These are phyloP conservation scores for Aspergillus sp. DNA, from an alignment of 2,329 filamentous ascomycete genomes.

Conservation along the genomic window DNA sequence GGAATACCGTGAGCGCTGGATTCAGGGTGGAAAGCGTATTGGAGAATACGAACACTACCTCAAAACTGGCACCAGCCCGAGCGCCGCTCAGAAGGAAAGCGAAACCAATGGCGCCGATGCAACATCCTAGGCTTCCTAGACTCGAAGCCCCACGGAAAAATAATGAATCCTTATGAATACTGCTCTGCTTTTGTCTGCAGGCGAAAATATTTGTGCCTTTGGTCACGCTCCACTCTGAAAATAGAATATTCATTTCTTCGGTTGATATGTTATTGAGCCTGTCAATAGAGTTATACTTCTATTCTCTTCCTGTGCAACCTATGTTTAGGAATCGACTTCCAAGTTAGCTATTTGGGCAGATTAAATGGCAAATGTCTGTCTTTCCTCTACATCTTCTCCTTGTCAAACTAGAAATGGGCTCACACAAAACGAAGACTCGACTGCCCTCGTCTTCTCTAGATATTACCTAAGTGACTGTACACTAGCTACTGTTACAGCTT, in stretches of 20 bases:
- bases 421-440: no score
- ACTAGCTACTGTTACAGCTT: no score
- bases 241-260: background rate
- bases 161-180: background rate
- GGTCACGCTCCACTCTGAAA: background rate
- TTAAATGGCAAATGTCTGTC: no score
- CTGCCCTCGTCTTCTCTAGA: no score
- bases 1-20: constrained; percentile 69
- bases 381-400: no score
- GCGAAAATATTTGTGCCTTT: background rate
- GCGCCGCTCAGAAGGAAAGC: constrained; percentile 33
- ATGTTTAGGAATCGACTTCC: no score
- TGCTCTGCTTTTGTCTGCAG: background rate
- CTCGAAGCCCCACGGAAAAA: background rate
- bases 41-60: constrained; percentile 88
- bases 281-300: no score
- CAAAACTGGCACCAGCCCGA: constrained; percentile 60
- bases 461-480: no score
- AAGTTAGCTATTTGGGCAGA: no score
- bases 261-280: no score
- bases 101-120: background rate
- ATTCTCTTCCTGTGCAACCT: no score
- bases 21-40: constrained; percentile 72
- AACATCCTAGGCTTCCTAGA: background rate
- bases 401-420: no score